These are phyloP conservation scores for Botryosphaeria dothidea DNA, from an alignment of 2,329 filamentous ascomycete genomes.

Conservation along the genomic window DNA sequence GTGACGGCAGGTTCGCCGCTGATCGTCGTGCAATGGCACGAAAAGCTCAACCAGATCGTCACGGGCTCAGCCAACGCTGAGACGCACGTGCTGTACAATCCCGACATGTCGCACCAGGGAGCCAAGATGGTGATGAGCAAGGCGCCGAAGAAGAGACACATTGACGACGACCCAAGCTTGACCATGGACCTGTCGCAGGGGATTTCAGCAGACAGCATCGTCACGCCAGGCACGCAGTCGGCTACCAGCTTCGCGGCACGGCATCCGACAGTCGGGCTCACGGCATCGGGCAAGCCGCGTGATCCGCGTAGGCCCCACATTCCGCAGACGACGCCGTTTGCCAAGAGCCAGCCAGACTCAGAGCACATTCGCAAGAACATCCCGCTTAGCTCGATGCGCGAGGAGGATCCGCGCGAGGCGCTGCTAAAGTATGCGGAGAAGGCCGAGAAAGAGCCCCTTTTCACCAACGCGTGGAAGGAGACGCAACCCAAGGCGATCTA, in stretches of 20 bases:
- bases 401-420: constrained; percentile 94
- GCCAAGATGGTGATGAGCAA: constrained; percentile 89
- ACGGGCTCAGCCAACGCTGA: constrained; percentile 91
- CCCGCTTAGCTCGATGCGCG: constrained; percentile 85
- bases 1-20: constrained; percentile 84
- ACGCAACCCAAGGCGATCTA: constrained; percentile 94
- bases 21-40: constrained; percentile 86
- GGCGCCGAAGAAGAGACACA: constrained; percentile 89
- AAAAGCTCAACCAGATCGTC: constrained; percentile 92
- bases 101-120: constrained; percentile 70
- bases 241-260: constrained; percentile 55
- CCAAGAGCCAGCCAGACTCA: constrained; percentile 86
- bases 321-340: constrained; percentile 83
- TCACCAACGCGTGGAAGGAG: constrained; percentile 88
- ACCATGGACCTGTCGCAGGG: constrained; percentile 82
- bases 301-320: constrained; percentile 86
- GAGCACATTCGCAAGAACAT: constrained; percentile 87
- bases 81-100: constrained; percentile 88
- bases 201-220: constrained; percentile 78
- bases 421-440: constrained; percentile 93
- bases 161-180: constrained; percentile 87
- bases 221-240: constrained; percentile 52
- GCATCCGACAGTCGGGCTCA: constrained; percentile 72
- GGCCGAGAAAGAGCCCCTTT: constrained; percentile 88
- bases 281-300: constrained; percentile 72